Percentiles rank a stretch among this genome's conserved stretches.
These are phyloP conservation scores for Leptographium lundbergii DNA, from an alignment of 2,329 filamentous ascomycete species.

Conservation along the genomic window DNA sequence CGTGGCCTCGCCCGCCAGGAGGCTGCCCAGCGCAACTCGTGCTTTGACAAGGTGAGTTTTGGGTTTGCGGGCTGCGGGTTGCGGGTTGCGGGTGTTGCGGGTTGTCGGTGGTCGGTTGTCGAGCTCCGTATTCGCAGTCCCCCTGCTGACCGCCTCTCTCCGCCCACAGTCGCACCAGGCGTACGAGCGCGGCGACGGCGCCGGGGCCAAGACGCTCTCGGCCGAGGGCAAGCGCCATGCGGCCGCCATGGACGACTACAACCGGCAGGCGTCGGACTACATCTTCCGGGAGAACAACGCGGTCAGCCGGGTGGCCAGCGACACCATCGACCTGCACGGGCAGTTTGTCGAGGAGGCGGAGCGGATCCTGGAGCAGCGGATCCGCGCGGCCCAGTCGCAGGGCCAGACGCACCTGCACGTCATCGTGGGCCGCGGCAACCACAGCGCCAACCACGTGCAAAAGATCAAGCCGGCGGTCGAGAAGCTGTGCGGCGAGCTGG, in stretches of 20 bases:
- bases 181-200: conserved; percentile 74
- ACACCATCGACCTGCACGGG: conserved; percentile 90
- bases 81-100: too few species aligned
- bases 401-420: conserved; percentile 81
- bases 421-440: conserved; percentile 92
- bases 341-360: conserved; percentile 93
- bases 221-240: conserved; percentile 79
- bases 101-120: too few species aligned
- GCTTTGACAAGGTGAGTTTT: conserved; percentile 54
- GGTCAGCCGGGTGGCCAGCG: conserved; percentile 55
- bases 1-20: conserved; percentile 73
- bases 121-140: too few species aligned
- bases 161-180: conserved; percentile 54
- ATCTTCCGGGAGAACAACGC: conserved; percentile 96
- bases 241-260: conserved; percentile 74
- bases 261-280: conserved; percentile 80
- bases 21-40: conserved; percentile 63
- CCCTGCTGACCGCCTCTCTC: neutral
- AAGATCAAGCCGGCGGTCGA: conserved; percentile 96
- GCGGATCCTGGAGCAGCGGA: conserved; percentile 75
- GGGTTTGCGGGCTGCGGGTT: too few species aligned
- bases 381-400: conserved; percentile 59
- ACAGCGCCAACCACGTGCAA: conserved; percentile 68
- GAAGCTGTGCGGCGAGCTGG: conserved; percentile 69
- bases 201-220: conserved; percentile 67